These are phyloP conservation scores for Hygrophorus russula DNA, from an alignment of 768 basidiomycete genomes.

Conservation along the genomic window DNA sequence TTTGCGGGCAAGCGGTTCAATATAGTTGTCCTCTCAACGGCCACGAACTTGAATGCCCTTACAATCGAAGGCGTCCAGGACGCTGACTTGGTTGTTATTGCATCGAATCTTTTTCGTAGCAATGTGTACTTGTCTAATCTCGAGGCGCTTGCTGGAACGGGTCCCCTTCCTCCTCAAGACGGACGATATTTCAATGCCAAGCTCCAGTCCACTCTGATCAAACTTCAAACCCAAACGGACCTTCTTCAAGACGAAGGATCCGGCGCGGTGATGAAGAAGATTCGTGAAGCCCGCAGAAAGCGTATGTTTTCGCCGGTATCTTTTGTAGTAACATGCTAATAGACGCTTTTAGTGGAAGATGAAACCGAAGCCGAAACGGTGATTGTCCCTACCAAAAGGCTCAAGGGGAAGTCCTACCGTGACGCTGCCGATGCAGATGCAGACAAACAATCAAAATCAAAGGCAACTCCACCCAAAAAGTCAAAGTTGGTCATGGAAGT, in stretches of 20 bases:
- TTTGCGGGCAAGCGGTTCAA: slow-evolving; percentile 59
- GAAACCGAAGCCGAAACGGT: slow-evolving; percentile 22
- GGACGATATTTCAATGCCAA: slow-evolving; percentile 88
- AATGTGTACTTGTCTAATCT: slow-evolving; percentile 67
- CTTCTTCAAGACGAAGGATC: slow-evolving; percentile 57
- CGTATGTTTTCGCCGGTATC: slow-evolving; percentile 30
- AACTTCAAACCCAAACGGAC: slow-evolving; percentile 51
- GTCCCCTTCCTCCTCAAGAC: slow-evolving; percentile 61
- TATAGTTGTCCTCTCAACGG: slow-evolving; percentile 56
- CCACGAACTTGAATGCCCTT: slow-evolving; percentile 56
- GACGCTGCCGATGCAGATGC: slow-evolving; percentile 33
- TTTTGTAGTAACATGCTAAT: slow-evolving; percentile 2
- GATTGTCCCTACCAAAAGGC: slow-evolving; percentile 42
- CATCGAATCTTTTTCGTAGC: slow-evolving; percentile 80
- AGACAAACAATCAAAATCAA: slow-evolving; percentile 8
- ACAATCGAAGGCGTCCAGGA: slow-evolving; percentile 67
- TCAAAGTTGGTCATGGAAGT: slow-evolving; percentile 36
- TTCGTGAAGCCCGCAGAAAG: slow-evolving; percentile 48
- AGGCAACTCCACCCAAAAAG: slow-evolving; percentile 8
- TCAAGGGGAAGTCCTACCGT: slow-evolving; percentile 68
- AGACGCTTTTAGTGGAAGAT: slow-evolving; percentile 33
- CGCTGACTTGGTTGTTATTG: slow-evolving; percentile 80
- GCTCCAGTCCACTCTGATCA: slow-evolving; percentile 47
- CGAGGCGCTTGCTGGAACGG: slow-evolving; percentile 55
- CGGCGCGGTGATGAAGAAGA: slow-evolving; percentile 46